Base-by-base conservation (phyloP, 2,329 filamentous ascomycete genomes). In the Thielaviopsis punctulata region DNA sequence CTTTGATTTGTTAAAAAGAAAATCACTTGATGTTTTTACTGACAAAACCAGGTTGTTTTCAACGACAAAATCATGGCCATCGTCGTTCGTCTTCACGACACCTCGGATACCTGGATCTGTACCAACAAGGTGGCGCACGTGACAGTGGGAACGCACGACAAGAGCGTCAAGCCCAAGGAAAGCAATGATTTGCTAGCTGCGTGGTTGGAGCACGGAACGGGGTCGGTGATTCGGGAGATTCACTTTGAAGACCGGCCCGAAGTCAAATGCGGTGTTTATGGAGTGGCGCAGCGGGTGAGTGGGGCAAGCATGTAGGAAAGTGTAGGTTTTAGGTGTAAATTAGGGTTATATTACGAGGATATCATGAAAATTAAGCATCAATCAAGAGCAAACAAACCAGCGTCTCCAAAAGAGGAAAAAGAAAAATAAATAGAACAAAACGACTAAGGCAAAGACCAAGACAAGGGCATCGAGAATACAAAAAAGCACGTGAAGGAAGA, bases 11-110 rank as follows among this genome's bases (percentile, higher is more conserved):
- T n/a, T n/a, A n/a, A n/a, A n/a, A n/a, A n/a, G n/a, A n/a, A n/a
- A n/a, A 27, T 77, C 81, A 62, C 72, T 39, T 30, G n/a, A 4
- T 8, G 22, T 13, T 22, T 15, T 13, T 47, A 25, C 19, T 45
- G 23, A 45, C 47, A 54, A 47, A 59, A 43, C 2, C 45, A 74
- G 72, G 66, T 95, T 47, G 80, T 98, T 8, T 96, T 83, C 73
- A 84, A 96, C 61, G 73, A 81, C 56, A 77, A 87, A 4, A 72
- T 96, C 61, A 96, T 98, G 92, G 82, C 87, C 5, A 83, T 98
- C 53, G 85, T 94, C 2, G 87, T 86, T 15, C 78, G 89, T 9
- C 70, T 94, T 2, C 67, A 77, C 5, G 77, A 79, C 53, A 67
- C 75, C 13, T 67, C 65, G 56, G 67, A 63, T 44, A 68, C 69